phyloP scores from a whole-genome alignment of 2,329 filamentous ascomycete genomes.

The Coniochaeta sp. region DNA sequence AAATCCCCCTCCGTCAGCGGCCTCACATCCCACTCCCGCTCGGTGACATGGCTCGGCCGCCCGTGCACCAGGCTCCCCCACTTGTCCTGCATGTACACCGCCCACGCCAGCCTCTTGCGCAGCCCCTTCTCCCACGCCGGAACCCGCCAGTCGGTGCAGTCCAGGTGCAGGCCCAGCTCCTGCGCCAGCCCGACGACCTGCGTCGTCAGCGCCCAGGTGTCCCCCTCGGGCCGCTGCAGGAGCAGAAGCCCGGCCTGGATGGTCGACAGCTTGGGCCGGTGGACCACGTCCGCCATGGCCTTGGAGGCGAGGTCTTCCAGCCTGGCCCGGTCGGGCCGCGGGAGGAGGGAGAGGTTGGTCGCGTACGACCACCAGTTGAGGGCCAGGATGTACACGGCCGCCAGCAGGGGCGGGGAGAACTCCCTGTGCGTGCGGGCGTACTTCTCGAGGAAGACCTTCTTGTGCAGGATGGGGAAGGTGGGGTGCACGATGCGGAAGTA shows the following conservation, averaged over 20 bases:
- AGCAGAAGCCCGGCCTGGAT: constrained; percentile 47
- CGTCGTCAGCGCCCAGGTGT: constrained; percentile 40
- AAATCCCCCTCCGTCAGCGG: constrained; percentile 26
- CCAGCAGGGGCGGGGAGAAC: constrained; percentile 50
- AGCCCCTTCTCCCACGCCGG: constrained; percentile 56
- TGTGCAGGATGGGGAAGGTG: constrained; percentile 50
- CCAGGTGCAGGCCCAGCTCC: constrained; percentile 51
- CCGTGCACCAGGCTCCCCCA: constrained; percentile 52
- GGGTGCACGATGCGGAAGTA: constrained; percentile 59
- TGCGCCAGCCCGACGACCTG: constrained; percentile 50
- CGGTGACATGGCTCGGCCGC: constrained; percentile 45
- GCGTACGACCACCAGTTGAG: constrained; percentile 53
- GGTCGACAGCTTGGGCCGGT: constrained; percentile 46
- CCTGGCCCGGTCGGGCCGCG: constrained; percentile 32
- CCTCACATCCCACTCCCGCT: constrained; percentile 47
- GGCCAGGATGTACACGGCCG: constrained; percentile 55
- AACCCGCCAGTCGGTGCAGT: constrained; percentile 55
- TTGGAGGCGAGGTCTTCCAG: constrained; percentile 31
- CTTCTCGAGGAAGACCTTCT: constrained; percentile 54
- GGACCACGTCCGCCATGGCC: constrained; percentile 38
- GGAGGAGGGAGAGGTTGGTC: constrained; percentile 36
- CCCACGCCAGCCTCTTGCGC: constrained; percentile 55
- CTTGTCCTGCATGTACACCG: constrained; percentile 57
- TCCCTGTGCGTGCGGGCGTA: constrained; percentile 49
- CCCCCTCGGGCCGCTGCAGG: constrained; percentile 38